Conservation (phyloP, 176 grass and related monocot genomes). For the Themeda triandra region DNA sequence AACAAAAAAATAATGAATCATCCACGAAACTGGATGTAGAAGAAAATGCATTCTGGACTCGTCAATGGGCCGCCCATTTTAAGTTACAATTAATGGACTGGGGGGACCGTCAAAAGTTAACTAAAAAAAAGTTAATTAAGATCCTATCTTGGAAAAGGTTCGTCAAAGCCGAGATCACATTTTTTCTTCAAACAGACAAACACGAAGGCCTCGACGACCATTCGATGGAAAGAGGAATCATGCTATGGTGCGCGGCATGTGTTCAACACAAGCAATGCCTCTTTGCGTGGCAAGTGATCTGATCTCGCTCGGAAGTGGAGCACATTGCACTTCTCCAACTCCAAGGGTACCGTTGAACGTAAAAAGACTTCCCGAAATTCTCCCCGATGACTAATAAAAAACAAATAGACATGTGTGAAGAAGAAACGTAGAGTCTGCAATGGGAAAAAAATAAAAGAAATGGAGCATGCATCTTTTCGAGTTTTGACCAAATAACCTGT, state of each 20-base stretch:
- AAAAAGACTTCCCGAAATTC: neutral
- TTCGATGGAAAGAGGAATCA: neutral
- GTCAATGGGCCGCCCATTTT: too few relatives aligned
- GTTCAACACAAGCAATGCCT: neutral
- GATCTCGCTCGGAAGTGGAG: neutral
- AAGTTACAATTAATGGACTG: too few relatives aligned
- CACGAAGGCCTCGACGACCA: neutral
- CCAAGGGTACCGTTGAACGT: neutral
- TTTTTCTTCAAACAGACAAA: neutral
- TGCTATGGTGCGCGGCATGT: neutral
- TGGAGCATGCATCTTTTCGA: neutral
- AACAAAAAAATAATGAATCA: too few relatives aligned
- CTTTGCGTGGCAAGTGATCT: neutral
- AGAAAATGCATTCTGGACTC: too few relatives aligned
- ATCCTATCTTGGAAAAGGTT: neutral
- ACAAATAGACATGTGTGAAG: neutral
- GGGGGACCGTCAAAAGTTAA: too few relatives aligned
- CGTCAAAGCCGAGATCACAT: neutral
- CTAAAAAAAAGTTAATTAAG: too few relatives aligned
- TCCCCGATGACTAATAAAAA: neutral
- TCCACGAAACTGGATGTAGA: too few relatives aligned
- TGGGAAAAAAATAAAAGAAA: neutral
- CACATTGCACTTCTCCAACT: neutral
- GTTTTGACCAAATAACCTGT: neutral
- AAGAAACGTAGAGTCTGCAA: neutral